phyloP scores from a whole-genome alignment of 1,284 basidiomycete species.

The Moesziomyces sp. region DNA sequence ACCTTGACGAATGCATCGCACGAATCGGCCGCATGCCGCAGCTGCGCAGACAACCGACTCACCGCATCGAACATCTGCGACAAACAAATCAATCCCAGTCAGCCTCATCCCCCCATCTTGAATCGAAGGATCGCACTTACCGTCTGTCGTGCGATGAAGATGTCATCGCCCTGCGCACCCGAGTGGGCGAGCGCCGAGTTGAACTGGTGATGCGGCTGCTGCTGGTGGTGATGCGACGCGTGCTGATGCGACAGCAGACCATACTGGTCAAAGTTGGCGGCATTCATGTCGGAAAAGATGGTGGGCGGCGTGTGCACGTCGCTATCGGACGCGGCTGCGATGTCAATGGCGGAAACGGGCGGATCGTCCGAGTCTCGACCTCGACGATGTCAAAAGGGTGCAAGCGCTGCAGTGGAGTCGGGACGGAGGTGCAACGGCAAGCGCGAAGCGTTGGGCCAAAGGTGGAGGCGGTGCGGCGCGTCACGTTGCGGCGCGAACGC shows the following conservation, averaged over 20 bases:
- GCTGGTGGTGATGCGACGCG: conserved; percentile 46
- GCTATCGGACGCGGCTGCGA: conserved; percentile 42
- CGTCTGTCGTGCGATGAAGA: conserved; percentile 47
- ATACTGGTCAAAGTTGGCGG: conserved; percentile 50
- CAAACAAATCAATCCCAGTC: no score
- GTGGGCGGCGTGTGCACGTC: conserved; percentile 39
- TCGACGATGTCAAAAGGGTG: neutral
- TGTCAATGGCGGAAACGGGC: conserved; percentile 14
- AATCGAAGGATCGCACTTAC: conserved; percentile 20
- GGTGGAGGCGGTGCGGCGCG: no score
- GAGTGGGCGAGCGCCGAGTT: conserved; percentile 42
- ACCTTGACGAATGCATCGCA: conserved; percentile 56
- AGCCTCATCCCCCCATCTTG: neutral
- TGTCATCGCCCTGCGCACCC: conserved; percentile 43
- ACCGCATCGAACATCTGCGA: conserved; percentile 52
- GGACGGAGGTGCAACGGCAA: no score
- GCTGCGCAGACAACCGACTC: conserved; percentile 48
- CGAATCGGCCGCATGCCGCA: conserved; percentile 52
- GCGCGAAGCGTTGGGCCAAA: no score
- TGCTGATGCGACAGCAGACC: conserved; percentile 51
- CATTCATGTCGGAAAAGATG: conserved; percentile 51
- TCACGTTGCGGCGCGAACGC: no score
- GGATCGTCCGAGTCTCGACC: neutral
- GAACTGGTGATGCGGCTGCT: conserved; percentile 42
- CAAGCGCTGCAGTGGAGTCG: neutral